Base-by-base conservation (phyloP, 1,284 basidiomycete species). In the Sphagnurus paluster region DNA sequence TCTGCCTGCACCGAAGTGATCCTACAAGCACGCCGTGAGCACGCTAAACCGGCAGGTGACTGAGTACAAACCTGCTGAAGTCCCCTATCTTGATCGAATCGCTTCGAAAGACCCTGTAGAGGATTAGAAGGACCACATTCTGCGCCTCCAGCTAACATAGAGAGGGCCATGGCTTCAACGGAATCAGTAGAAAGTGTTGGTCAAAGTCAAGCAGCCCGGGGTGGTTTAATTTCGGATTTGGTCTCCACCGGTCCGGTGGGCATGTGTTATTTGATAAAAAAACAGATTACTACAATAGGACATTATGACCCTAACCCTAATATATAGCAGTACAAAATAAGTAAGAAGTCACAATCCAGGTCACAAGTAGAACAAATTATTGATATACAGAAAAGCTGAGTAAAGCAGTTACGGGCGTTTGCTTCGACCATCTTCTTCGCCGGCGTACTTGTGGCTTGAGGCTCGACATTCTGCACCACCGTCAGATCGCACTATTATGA, bases 121-220 rank as follows among this genome's bases (percentile, higher is more conserved):
- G 89, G 80, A 61, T 92, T 93, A 1, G 79, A 77, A 5, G 90
- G 90, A 1, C 90, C 90, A 54, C 90, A 93, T 38, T 91, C 88
- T 1, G 86, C 76, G 33, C 79, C 79, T 48, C 77, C 80, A 28
- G 85, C 74, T 13, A 92, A 82, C 73, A 87, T 75, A 43, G 86
- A 83, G 17, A 91, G 70, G 8, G 88, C 82, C 89, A 91, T 90
- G 32, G 25, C 55, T 39, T 30, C 39, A 25, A 40, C 23, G 26
- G 33, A 20, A 26, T 24, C 16, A 39, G 17, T 34, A 23, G 23
- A 38, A 29, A 14, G 29, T 28, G 24, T 9, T 13, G 10, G 2
- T 16, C 4, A 8, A 33, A 14, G 30, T 6, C 10, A 33, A 33
- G 30, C 17, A 14, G 25, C 6, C 29, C 16, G 29, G 8, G 8